Evolutionary conservation across 345 rosid species (phyloP), one percentile per base, ranked within the genome.

Genomic region (Melaleuca quinquenervia): DNA sequence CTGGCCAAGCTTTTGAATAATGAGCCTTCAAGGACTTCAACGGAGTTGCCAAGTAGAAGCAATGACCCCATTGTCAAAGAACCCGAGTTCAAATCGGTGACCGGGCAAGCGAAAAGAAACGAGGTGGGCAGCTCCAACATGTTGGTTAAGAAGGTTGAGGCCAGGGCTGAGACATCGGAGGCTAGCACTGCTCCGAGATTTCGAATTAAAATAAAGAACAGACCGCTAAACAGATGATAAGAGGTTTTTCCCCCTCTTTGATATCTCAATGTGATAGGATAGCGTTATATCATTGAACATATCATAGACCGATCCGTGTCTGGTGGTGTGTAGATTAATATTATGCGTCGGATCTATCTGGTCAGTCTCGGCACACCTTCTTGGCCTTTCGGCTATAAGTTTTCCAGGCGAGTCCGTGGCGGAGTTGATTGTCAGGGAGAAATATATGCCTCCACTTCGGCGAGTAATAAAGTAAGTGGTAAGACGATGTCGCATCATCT

Each of bases 201-300:
- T 53, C 90, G 92, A 76, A 93, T 96, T 84, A 97, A 94, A 87
- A 90, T 97, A 29, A 97, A 96, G 91, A 94, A 85, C 89, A 94
- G 87, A 89, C 87, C 93, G 27, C 89, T 92, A 51, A 94, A 87
- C 87, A 88, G 90, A 87, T 88, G 88, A 0, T 90, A 85, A 45
- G 54, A 32, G 32, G 20, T 12, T n/a, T 44, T 21, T 4, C 52
- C 52, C 74, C 20, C 62, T 55, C 62, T 55, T 82, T n/a, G 12
- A 7, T n/a, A n/a, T 60, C 78, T 70, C 78, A 32, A 70, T 70
- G 48, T 18, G 13, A 12, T 70, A 70, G 48, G 10, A 5, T 20
- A 32, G 48, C 44, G 20, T 18, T 70, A 70, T 18, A 41, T 70
- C 18, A 36, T 70, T 70, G 48, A 70, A 70, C 70, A n/a, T 13